These are phyloP conservation scores for Encephalitozoon hellem DNA, from an alignment of 371 early-diverging fungal species.

Conservation along the genomic window DNA sequence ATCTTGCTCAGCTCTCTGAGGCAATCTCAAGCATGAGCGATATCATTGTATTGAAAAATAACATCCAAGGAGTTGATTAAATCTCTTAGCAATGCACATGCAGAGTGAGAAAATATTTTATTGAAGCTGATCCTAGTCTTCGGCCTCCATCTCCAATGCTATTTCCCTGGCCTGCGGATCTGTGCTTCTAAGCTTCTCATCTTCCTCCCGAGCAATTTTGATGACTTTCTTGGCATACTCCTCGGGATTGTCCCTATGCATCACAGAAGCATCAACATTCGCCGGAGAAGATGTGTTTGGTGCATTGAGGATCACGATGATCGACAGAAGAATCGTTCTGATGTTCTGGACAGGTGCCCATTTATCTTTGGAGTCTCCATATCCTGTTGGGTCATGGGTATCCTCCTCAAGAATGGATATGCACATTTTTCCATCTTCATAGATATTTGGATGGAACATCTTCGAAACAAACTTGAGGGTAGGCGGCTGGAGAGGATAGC, in stretches of 20 bases:
- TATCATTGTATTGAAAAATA: neutral
- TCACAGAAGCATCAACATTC: constrained; percentile 79
- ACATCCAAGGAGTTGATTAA: neutral
- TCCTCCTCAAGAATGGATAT: constrained; percentile 89
- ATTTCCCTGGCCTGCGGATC: neutral
- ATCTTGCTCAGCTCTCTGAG: neutral
- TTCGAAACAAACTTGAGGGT: constrained; percentile 69
- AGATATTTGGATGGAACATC: constrained; percentile 72
- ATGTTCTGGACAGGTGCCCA: constrained; percentile 81
- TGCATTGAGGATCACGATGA: constrained; percentile 79
- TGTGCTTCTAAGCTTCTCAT: constrained; percentile 23
- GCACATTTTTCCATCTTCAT: constrained; percentile 89
- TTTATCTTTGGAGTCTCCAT: constrained; percentile 64
- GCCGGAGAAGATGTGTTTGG: constrained; percentile 96
- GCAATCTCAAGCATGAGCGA: constrained; percentile 1
- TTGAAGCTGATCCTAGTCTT: neutral
- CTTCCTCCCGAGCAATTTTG: constrained; percentile 4
- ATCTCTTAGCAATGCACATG: neutral
- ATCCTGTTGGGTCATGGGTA: constrained; percentile 61
- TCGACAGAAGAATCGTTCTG: constrained; percentile 83
- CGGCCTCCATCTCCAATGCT: neutral
- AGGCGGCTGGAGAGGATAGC: constrained; percentile 73
- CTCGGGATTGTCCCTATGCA: constrained; percentile 41
- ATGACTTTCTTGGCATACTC: constrained; percentile 57
- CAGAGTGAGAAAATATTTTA: neutral